These are phyloP conservation scores for Ceratocystis alfenasii DNA, from an alignment of 2,329 filamentous ascomycete species.

Conservation along the genomic window DNA sequence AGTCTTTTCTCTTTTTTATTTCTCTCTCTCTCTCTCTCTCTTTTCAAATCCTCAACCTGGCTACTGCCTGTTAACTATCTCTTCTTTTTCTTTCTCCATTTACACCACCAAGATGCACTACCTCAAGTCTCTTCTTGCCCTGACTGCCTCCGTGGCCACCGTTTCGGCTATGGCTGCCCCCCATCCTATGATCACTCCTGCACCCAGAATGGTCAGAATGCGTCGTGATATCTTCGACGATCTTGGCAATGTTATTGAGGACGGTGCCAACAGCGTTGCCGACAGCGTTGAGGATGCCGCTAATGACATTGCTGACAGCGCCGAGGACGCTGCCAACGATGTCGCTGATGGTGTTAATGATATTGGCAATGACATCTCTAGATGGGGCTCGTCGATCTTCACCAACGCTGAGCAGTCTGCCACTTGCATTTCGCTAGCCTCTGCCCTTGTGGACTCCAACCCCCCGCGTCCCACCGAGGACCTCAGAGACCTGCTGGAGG, in stretches of 20 bases:
- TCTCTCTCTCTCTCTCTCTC: not conserved
- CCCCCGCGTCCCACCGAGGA: conserved; percentile 20
- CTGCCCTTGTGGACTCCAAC: conserved; percentile 15
- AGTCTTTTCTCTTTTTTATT: not conserved
- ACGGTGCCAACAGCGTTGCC: conserved; percentile 1
- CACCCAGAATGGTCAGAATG: conserved; percentile 11
- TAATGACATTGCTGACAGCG: not conserved
- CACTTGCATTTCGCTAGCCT: conserved; percentile 20
- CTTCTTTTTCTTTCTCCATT: not conserved
- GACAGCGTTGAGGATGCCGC: conserved; percentile 11
- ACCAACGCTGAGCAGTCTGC: conserved; percentile 16
- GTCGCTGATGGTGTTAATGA: conserved; percentile 3
- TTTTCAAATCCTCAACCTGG: conserved; percentile 3
- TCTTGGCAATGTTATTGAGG: conserved; percentile 19
- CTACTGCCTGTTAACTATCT: not conserved
- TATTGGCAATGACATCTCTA: conserved; percentile 2
- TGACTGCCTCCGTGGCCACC: conserved; percentile 21
- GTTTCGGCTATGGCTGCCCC: conserved; percentile 22
- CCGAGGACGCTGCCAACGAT: not conserved
- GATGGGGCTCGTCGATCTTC: conserved; percentile 12
- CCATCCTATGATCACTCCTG: conserved; percentile 21
- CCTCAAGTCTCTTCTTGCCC: conserved; percentile 17
- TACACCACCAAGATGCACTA: conserved; percentile 20
- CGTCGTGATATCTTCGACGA: conserved; percentile 19
- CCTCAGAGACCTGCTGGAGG: conserved; percentile 24